A percentile compares a stretch with the other conserved stretches of the same genome.
Conservation (phyloP, 495 filamentous ascomycete genomes). For the Umbilicaria muhlenbergii region DNA sequence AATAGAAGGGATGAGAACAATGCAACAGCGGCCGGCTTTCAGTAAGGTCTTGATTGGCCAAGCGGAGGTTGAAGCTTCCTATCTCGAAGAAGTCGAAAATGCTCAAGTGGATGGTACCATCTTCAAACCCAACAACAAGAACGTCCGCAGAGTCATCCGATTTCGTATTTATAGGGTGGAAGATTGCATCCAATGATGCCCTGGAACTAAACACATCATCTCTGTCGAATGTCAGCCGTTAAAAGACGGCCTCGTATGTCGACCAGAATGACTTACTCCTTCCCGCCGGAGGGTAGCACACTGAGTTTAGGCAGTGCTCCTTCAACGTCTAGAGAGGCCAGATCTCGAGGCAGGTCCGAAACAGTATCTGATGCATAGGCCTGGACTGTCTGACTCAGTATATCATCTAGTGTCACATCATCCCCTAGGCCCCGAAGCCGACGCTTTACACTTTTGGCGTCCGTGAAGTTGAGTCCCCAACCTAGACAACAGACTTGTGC, state of each 20-base stretch:
- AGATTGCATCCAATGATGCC: constrained; percentile 52
- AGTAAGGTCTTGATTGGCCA: constrained; percentile 8
- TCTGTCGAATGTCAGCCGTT: constrained; percentile 15
- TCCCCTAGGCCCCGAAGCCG: constrained; percentile 27
- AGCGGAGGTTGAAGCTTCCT: constrained; percentile 41
- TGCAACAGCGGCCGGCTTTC: constrained; percentile 19
- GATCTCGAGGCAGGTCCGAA: constrained; percentile 57
- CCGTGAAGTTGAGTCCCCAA: constrained; percentile 56
- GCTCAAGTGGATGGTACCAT: constrained; percentile 65
- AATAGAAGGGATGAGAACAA: constrained; percentile 55
- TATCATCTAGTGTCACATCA: constrained; percentile 26
- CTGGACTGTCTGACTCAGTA: constrained; percentile 18
- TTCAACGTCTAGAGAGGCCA: constrained; percentile 66
- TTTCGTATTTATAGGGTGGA: constrained; percentile 42
- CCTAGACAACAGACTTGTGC: constrained; percentile 47
- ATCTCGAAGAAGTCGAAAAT: constrained; percentile 87
- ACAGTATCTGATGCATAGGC: constrained; percentile 12
- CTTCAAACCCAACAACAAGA: constrained; percentile 59
- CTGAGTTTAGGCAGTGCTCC: constrained; percentile 68
- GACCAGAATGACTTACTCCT: constrained; percentile 27
- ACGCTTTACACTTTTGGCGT: constrained; percentile 30
- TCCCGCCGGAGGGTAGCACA: constrained; percentile 44
- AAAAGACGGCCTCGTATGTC: constrained; percentile 12
- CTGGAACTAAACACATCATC: constrained; percentile 61
- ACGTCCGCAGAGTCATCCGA: constrained; percentile 65